These are phyloP conservation scores for Climacium dendroides DNA, from an alignment of 225 moss, liverwort and hornwort species.

Conservation along the genomic window DNA sequence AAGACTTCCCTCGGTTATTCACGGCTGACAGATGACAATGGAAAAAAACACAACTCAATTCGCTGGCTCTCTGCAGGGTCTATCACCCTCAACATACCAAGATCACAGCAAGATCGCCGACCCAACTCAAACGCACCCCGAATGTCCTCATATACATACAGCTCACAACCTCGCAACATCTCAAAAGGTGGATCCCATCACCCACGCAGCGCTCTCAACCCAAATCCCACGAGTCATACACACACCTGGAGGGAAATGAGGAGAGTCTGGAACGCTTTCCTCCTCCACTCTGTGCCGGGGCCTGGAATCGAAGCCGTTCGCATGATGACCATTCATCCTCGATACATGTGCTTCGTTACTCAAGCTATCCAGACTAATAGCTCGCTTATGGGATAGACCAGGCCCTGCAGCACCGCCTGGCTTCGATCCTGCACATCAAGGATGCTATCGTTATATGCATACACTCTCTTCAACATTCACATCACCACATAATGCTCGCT, in stretches of 20 bases:
- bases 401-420: background rate
- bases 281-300: conserved; percentile 52
- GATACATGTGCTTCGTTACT: conserved; percentile 11
- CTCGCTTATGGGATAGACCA: conserved; percentile 20
- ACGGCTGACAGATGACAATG: conserved; percentile 22
- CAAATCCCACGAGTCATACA: background rate
- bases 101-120: background rate
- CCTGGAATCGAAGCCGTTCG: conserved; percentile 42
- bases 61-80: background rate
- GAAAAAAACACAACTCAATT: background rate
- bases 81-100: background rate
- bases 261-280: conserved; percentile 56
- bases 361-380: conserved; percentile 38
- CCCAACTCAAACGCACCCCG: background rate
- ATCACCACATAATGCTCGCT: background rate
- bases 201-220: background rate
- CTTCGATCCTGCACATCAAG: conserved; percentile 11
- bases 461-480: background rate
- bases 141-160: background rate
- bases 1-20: conserved; percentile 71
- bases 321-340: conserved; percentile 36
- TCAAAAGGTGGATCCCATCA: background rate
- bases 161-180: background rate
- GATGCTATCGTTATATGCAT: background rate
- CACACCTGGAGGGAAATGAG: conserved; percentile 68